Percentiles rank a stretch among this genome's conserved stretches.
phyloP scores from a whole-genome alignment of 805 yeast species.

The Limtongia smithiae region DNA sequence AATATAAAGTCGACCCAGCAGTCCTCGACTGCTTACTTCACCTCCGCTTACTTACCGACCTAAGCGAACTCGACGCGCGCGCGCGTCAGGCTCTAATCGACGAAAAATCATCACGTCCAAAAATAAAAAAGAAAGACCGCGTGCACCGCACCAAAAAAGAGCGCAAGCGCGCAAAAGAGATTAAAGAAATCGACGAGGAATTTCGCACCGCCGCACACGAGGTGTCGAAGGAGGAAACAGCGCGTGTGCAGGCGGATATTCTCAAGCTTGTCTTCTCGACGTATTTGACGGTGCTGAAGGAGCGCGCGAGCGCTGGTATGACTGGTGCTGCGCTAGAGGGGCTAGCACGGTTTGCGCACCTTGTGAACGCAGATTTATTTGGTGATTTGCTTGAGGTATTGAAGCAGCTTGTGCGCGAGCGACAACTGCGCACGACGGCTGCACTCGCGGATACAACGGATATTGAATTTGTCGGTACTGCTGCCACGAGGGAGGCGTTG shows the following conservation, averaged over 20 bases:
- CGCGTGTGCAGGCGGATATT: conserved; percentile 77
- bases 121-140: conserved; percentile 78
- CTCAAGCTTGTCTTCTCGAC: conserved; percentile 66
- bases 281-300: conserved; percentile 73
- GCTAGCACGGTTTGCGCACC: conserved; percentile 80
- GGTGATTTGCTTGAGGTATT: conserved; percentile 91
- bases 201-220: conserved; percentile 81
- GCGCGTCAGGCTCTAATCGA: conserved; percentile 29
- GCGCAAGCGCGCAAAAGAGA: conserved; percentile 80
- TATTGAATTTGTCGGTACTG: conserved; percentile 7
- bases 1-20: conserved; percentile 78
- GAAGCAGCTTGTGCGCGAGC: conserved; percentile 60
- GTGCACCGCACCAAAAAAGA: conserved; percentile 89
- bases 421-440: conserved; percentile 38
- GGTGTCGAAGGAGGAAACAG: conserved; percentile 83
- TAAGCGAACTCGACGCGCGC: conserved; percentile 25
- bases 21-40: conserved; percentile 71
- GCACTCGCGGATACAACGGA: too few relatives aligned
- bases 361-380: conserved; percentile 85
- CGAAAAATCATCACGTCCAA: conserved; percentile 31
- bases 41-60: conserved; percentile 44
- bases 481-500: conserved; percentile 57
- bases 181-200: conserved; percentile 84
- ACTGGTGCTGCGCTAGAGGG: conserved; percentile 92
- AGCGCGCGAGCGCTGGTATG: conserved; percentile 56